Evolutionary conservation across 306 rosid species (phyloP), one percentile per base, ranked within the genome.

Genomic region (Calophaca sinica): DNA sequence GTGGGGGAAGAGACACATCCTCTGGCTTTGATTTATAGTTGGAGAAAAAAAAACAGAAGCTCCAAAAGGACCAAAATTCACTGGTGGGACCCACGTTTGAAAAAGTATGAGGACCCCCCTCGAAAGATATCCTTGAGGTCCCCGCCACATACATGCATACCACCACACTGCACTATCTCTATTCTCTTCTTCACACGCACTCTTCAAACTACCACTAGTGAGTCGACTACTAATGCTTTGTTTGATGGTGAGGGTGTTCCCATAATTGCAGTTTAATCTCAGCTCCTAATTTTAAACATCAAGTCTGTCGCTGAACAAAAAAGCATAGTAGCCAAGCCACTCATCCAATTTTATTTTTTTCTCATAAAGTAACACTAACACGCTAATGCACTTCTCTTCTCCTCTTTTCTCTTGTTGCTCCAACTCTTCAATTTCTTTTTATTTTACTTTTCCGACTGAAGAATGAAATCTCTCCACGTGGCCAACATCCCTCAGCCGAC

Each of bases 21-120:
- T 66, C 59, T 45, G 72, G 64, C 57, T 28, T 36, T 1, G 51
- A 84, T 91, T 89, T 91, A 93, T 93, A 91, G 87, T 60, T 71
- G 20, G 9, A 53, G 8, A 36, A 81, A 26, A 9, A 2, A 5
- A 38, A 38, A 0, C 42, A 2, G 71, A 45, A 31, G 67, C 9
- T 41, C 73, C 71, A 20, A 80, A 72, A 75, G 53, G 66, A 35
- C 58, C 81, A 80, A 74, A 54, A 62, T 76, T 75, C 70, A 12
- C 9, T 51, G 15, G 80, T 39, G 14, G 89, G 91, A 39, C 84
- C 92, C 82, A 62, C 51, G 2, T 9, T 46, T 20, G 49, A 2
- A 36, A 46, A 54, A 75, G 41, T 46, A 29, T 11, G n/a, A 20
- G 70, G 70, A 4, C 84, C 87, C 87, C 32, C 33, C 61, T 2